Evolutionary conservation across 768 basidiomycete genomes (phyloP), one percentile per base, ranked within the genome.

Genomic region (Crepidotus variabilis): DNA sequence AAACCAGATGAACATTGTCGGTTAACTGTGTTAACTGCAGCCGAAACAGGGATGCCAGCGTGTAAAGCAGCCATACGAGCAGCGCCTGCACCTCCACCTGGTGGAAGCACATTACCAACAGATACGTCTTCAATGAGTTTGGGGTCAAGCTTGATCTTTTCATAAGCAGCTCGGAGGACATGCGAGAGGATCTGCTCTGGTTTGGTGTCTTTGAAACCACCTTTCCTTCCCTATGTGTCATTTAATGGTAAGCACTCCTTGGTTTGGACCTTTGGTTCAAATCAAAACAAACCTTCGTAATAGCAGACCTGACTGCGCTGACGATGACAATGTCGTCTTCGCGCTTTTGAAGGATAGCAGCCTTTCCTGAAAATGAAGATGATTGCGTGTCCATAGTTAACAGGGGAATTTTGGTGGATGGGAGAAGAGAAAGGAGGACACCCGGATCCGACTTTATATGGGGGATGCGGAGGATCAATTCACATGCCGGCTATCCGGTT

Each of bases 321-420:
- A 93, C 85, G 68, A 98, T 90, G 60, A 98, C 96, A 13, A 98
- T 88, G 71, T 96, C 94, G 69, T 91, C 80, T 59, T 89, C 87
- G 63, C 82, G 75, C 75, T 92, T 88, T 64, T 82, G 75, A 50
- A 93, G 80, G 21, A 92, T 61, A 57, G 76, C 76, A 21, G 85
- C 75, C 68, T 83, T 89, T 55, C 78, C 77, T 52, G 70, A 14
- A 10, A 50, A 50, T 49, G 50, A 50, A 21, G 24, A 18, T 22
- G 20, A 23, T 13, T 56, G 45, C 16, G 43, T 51, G 18, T 3
- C 28, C 28, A 28, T 28, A 8, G 28, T 28, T 28, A 28, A 28
- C 28, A 28, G 28, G 28, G 28, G 28, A 28, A n/a, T 8, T 28
- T 8, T 28, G 50, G 50, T 22, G 6, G n/a, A 1, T 35, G 35